These are phyloP conservation scores for Hanseniaspora nectarophila DNA, from an alignment of 805 yeast genomes.

Conservation along the genomic window DNA sequence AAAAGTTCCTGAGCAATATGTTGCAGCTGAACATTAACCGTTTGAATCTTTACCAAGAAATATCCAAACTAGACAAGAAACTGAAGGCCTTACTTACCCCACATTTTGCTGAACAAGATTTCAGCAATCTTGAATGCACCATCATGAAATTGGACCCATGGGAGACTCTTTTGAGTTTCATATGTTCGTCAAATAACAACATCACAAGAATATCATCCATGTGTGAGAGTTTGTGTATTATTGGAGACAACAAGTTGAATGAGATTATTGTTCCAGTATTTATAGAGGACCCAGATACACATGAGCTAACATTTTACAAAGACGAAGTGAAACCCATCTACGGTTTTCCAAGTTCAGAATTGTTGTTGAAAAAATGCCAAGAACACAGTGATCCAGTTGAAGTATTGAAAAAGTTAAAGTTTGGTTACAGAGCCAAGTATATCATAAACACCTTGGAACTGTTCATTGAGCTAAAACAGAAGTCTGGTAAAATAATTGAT, in stretches of 20 bases:
- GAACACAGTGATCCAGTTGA: constrained; percentile 33
- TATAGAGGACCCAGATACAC: background rate
- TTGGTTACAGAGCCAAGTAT: constrained; percentile 88
- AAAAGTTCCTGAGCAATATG: constrained; percentile 1
- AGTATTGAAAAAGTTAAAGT: constrained; percentile 41
- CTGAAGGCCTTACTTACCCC: background rate
- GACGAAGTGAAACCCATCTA: constrained; percentile 32
- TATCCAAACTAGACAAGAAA: background rate
- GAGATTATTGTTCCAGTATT: constrained; percentile 1
- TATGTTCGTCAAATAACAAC: constrained; percentile 92
- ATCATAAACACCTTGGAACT: constrained; percentile 63
- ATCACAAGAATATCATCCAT: constrained; percentile 84
- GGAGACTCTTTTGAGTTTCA: constrained; percentile 84
- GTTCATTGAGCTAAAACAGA: constrained; percentile 31
- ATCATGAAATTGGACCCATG: constrained; percentile 91
- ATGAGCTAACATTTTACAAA: constrained; percentile 27
- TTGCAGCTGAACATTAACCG: constrained; percentile 6
- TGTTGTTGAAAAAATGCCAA: constrained; percentile 36
- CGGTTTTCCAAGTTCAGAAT: constrained; percentile 62
- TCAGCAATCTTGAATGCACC: constrained; percentile 26
- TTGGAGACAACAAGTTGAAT: constrained; percentile 51
- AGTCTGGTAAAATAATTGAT: constrained; percentile 11
- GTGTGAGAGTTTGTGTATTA: constrained; percentile 66
- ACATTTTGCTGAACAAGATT: background rate
- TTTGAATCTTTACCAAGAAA: background rate